phyloP scores from a whole-genome alignment of 1,284 basidiomycete species.

The Bjerkandera adusta region DNA sequence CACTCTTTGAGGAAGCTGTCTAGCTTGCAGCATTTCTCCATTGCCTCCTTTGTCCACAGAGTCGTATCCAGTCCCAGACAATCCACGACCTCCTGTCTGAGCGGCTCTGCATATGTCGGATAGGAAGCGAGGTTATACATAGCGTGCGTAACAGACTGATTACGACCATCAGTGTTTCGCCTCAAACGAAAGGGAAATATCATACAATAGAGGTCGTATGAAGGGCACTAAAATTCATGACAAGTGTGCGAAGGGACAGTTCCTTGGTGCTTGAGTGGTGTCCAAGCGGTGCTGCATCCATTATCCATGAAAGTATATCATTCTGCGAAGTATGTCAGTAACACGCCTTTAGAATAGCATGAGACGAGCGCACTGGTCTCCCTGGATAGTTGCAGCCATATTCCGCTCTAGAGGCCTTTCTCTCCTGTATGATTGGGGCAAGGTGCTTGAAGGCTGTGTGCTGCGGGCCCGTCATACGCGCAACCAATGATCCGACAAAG shows the following conservation, averaged over 20 bases:
- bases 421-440: not conserved
- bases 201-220: conserved; percentile 25
- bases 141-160: conserved; percentile 35
- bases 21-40: conserved; percentile 45
- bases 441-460: not conserved
- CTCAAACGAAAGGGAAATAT: not conserved
- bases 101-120: conserved; percentile 36
- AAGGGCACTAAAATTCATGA: conserved; percentile 31
- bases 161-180: not conserved
- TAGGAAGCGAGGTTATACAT: conserved; percentile 40
- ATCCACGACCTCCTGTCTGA: conserved; percentile 44
- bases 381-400: not conserved
- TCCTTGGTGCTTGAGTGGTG: not conserved
- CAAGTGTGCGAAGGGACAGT: conserved; percentile 17
- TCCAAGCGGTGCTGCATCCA: conserved; percentile 1
- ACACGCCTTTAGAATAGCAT: not conserved
- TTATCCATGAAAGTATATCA: conserved; percentile 7
- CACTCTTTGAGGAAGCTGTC: conserved; percentile 54
- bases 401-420: not conserved
- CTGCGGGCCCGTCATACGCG: not conserved
- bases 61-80: conserved; percentile 34
- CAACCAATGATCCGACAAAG: too few species aligned
- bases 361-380: not conserved
- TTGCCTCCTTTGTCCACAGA: conserved; percentile 43
- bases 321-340: not conserved